A percentile compares a stretch with the other conserved stretches of the same genome.
phyloP scores from a whole-genome alignment of 2,329 filamentous ascomycete species.

The Colletotrichum orchidophilum region DNA sequence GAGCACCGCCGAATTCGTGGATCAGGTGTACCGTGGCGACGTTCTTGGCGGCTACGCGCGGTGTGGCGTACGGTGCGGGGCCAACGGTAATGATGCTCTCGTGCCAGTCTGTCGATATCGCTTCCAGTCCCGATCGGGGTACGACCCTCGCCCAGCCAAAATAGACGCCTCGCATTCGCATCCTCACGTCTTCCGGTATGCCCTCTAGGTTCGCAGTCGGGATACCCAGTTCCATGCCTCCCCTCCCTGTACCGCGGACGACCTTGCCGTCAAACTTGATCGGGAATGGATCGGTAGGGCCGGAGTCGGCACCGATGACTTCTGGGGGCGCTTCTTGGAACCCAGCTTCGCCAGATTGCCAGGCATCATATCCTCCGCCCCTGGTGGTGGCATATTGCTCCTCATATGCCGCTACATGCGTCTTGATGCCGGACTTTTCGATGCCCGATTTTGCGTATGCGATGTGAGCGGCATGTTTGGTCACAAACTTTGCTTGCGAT shows the following conservation, averaged over 20 bases:
- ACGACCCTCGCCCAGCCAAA: conserved; percentile 69
- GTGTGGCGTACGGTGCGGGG: conserved; percentile 55
- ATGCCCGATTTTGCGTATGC: conserved; percentile 16
- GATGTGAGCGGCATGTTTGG: conserved; percentile 4
- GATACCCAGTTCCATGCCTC: conserved; percentile 51
- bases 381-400: conserved; percentile 46
- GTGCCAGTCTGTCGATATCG: conserved; percentile 60
- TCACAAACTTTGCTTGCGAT: conserved; percentile 1
- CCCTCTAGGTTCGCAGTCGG: conserved; percentile 64
- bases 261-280: conserved; percentile 61
- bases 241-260: conserved; percentile 53
- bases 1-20: conserved; percentile 55
- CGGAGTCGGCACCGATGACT: conserved; percentile 58
- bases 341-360: conserved; percentile 41
- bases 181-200: conserved; percentile 61
- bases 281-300: conserved; percentile 63
- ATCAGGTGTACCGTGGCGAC: conserved; percentile 64
- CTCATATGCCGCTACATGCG: conserved; percentile 45
- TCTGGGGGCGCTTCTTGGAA: conserved; percentile 43
- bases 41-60: conserved; percentile 58
- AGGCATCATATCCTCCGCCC: conserved; percentile 46
- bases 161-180: conserved; percentile 68
- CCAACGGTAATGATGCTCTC: conserved; percentile 67
- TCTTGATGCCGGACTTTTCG: conserved; percentile 41
- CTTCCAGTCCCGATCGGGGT: conserved; percentile 43